Percentiles rank a stretch among this genome's conserved stretches.
phyloP scores from a whole-genome alignment of 768 basidiomycete genomes.

The Termitomyces sp. region DNA sequence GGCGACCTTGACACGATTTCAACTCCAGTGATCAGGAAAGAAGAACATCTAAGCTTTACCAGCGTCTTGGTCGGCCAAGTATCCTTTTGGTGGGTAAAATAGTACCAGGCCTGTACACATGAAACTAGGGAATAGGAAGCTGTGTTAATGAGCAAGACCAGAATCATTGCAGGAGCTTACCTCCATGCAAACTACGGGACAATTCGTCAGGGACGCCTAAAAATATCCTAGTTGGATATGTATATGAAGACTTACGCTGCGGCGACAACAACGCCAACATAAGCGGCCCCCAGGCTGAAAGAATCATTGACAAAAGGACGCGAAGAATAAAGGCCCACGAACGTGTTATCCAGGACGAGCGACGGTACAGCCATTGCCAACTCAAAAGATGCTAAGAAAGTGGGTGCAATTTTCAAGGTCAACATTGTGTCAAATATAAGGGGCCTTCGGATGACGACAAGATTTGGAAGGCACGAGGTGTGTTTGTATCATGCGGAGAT shows the following conservation, averaged over 20 bases:
- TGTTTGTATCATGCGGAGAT: background rate
- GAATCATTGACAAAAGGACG: background rate
- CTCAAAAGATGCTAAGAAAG: background rate
- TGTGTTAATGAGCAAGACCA: background rate
- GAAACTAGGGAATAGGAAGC: conserved; percentile 38
- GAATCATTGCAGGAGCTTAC: conserved; percentile 18
- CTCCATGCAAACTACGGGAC: conserved; percentile 40
- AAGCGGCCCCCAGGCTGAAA: conserved; percentile 41
- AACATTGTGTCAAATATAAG: conserved; percentile 8
- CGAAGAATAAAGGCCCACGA: conserved; percentile 1
- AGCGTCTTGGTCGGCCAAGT: conserved; percentile 40
- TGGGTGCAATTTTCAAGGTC: background rate
- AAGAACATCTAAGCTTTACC: conserved; percentile 23
- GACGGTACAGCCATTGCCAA: conserved; percentile 7
- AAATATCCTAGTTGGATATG: background rate
- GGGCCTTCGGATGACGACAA: conserved; percentile 2
- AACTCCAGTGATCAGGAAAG: background rate
- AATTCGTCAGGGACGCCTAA: background rate
- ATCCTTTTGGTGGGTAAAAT: conserved; percentile 46
- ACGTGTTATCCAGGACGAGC: conserved; percentile 17
- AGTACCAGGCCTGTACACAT: conserved; percentile 49
- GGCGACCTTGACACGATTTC: conserved; percentile 32
- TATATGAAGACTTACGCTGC: conserved; percentile 33
- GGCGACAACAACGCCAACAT: conserved; percentile 44
- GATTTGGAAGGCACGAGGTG: conserved; percentile 3